Evolutionary conservation across 345 rosid species (phyloP).

Genomic region (Kernera saxatilis): DNA sequence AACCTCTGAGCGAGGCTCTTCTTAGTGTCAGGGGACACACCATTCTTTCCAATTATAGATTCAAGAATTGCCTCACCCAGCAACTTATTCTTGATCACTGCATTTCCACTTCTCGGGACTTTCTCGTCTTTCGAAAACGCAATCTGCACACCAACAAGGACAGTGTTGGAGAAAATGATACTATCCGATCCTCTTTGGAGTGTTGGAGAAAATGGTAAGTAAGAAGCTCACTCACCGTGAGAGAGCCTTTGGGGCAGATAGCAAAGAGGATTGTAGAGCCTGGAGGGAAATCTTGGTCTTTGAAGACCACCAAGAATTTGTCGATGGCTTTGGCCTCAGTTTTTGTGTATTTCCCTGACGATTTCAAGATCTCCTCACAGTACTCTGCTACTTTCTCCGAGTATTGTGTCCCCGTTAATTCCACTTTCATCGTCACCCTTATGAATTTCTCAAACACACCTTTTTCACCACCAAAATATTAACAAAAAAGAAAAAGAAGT

Average conservation of each 20-base stretch:
- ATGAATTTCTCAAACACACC: constrained; percentile 55
- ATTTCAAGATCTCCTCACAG: constrained; percentile 57
- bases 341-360: constrained; percentile 51
- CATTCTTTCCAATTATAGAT: constrained; percentile 65
- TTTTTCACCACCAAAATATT: neutral
- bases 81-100: constrained; percentile 50
- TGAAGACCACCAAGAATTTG: constrained; percentile 44
- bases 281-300: constrained; percentile 50
- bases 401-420: constrained; percentile 46
- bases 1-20: constrained; percentile 47
- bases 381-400: constrained; percentile 61
- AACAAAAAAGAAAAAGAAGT: too few relatives aligned
- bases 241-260: constrained; percentile 37
- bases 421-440: constrained; percentile 51
- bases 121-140: constrained; percentile 49
- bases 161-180: neutral
- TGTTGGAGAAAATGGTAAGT: neutral
- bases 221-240: constrained; percentile 34
- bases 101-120: constrained; percentile 35
- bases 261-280: constrained; percentile 63
- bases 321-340: constrained; percentile 60
- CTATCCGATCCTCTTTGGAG: neutral
- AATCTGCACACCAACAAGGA: constrained; percentile 37
- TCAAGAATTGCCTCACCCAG: constrained; percentile 55
- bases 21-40: constrained; percentile 57